Evolutionary conservation across 148 eudicot species (phyloP), one percentile per base, ranked within the genome.

Genomic region (Agrostemma githago): DNA sequence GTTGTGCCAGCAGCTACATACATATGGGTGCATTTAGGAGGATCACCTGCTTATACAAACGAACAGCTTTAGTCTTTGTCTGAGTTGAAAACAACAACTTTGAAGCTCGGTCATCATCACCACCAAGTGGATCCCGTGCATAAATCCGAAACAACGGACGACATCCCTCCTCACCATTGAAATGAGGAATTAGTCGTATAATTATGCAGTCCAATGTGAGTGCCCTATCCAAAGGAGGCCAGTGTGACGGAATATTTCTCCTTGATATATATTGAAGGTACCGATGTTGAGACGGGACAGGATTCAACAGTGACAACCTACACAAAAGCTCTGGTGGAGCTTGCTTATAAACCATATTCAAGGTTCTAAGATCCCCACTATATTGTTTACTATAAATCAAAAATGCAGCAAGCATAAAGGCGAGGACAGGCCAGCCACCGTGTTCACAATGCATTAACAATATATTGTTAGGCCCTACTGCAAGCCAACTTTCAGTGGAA

Each of bases 391-490:
- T 78, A 75, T 89, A 93, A 44, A 93, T 86, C 74, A 93, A 75
- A 68, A 91, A 84, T 16, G 92, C 91, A 79, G 98, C 86, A 73
- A 93, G 81, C 91, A 91, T 91, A 83, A 91, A 93, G 63, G 95
- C 95, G 74, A 93, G 84, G 78, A 89, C 95, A 11, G 97, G 92
- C 97, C 98, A 93, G 76, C 91, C 97, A 75, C 98, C 98, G 10
- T 80, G 80, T 71, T 93, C 98, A 82, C 98, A 93, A 73, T 93
- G 97, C 95, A 93, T 86, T 66, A 93, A 70, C 58, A 93, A 86
- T 58, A 93, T 83, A 83, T 93, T 93, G 42, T 91, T 88, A 12
- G 83, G 85, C 63, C 90, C 91, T 42, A 91, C 83, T 20, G 88
- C 78, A 54, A 93, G 95, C 98, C 98, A 93, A 76, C 97, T 89